Base-by-base conservation (phyloP, 495 filamentous ascomycete species). In the Evansstolkia leycettana region DNA sequence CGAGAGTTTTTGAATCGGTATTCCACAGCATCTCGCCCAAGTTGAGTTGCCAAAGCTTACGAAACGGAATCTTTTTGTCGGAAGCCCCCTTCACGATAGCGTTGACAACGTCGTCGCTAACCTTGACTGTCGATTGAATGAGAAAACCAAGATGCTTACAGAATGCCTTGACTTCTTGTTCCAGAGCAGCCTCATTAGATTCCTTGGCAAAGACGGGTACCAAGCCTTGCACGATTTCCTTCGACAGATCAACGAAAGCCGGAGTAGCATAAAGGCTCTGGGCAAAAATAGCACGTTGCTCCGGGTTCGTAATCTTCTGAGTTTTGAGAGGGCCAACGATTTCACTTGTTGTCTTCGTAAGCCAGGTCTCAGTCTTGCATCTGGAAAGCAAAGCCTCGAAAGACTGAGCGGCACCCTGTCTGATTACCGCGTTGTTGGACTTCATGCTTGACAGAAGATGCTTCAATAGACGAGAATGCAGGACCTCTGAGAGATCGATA, bases 391-490 rank as follows among this genome's bases (percentile, higher is more conserved):
- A 54, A 2, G 76, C 68, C 36, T 67, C 61, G 54, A 96, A 94
- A 1, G 79, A 82, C 14, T 67, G 67, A 8, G 84, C 49, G 14
- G 82, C 82, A 7, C 84, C 85, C 34, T 72, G 75, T 28, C 90
- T 75, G 35, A 95, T 84, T 2, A 51, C 54, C 3, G 70, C 58
- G 47, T 92, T 94, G 37, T 80, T 82, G 7, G 90, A 96, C 58
- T 94, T 96, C 59, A 83, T 65, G 55, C 82, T 94, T 13, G 84
- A 74, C 7, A 96, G 49, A 3, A 98, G 57, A 12, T 86, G 89
- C 46, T 94, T 95, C 14, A 89, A 55, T 10, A 96, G 62, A 33
- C 76, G 75, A 16, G 71, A 58, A 24, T 67, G 69, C 12, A 94
- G 61, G 7, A 82, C 52, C 29, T 76, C 72, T 7, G 88, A 85